A percentile compares a stretch with the other conserved stretches of the same genome.
These are phyloP conservation scores for Capsicum chinense DNA, from an alignment of 257 asterid species.

Conservation along the genomic window DNA sequence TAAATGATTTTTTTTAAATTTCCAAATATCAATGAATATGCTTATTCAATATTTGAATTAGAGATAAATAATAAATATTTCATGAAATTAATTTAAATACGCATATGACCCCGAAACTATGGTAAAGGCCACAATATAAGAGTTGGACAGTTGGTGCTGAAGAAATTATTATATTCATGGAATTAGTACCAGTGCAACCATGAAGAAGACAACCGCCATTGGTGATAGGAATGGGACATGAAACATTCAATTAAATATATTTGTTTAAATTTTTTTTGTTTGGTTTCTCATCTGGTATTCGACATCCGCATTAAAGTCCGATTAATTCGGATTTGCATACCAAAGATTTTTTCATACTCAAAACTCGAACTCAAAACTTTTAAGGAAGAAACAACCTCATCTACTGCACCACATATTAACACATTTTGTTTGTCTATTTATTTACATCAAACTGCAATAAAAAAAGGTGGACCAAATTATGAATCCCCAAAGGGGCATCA, in stretches of 20 bases:
- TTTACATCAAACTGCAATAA: not conserved
- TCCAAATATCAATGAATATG: too few relatives aligned
- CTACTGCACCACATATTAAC: not conserved
- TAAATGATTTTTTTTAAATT: too few relatives aligned
- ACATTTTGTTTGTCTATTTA: not conserved
- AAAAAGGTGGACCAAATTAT: not conserved
- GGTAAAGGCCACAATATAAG: not conserved
- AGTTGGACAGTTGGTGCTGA: not conserved
- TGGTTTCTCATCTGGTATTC: too few relatives aligned
- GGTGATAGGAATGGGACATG: not conserved
- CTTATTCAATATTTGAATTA: too few relatives aligned
- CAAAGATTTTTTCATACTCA: too few relatives aligned
- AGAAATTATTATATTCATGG: not conserved
- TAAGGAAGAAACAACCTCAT: too few relatives aligned
- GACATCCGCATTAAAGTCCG: too few relatives aligned
- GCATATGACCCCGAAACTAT: too few relatives aligned
- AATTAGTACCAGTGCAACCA: not conserved
- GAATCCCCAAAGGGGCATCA: constrained; percentile 23
- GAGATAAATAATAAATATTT: too few relatives aligned
- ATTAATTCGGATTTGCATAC: too few relatives aligned
- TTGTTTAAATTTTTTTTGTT: not conserved
- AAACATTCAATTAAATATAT: not conserved
- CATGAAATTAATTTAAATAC: too few relatives aligned
- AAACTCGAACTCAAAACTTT: too few relatives aligned
- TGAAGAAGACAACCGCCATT: not conserved